Base-by-base conservation (phyloP, 2,329 filamentous ascomycete genomes). In the Amauroascus niger region DNA sequence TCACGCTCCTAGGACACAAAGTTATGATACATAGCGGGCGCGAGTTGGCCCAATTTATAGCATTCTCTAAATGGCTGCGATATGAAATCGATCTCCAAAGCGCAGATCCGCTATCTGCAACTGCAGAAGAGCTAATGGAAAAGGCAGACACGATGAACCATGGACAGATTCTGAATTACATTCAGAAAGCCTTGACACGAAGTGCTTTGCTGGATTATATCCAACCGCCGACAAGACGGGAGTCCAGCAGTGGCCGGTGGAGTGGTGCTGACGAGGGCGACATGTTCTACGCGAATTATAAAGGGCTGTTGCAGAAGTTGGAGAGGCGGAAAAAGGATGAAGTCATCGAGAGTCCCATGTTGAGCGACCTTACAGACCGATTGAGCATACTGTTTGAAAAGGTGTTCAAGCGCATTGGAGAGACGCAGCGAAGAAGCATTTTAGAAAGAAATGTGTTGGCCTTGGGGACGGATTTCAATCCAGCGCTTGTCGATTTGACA, bases 11-110 rank as follows among this genome's bases (percentile, higher is more conserved):
- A 0, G 82, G 82, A 0, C 83, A 95, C 64, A 86, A 83, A 52
- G 78, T 91, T 1, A 73, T 95, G 13, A 74, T 83, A 4, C 76
- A 83, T 52, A 79, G 84, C 26, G 83, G 86, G 64, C 81, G 86
- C 53, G 91, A 97, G 68, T 78, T 91, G 14, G 78, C 83, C 24
- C 79, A 89, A 48, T 97, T 95, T 62, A 67, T 74, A 1, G 78
- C 81, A 4, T 97, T 96, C 65, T 90, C 87, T 0, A 76, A 78
- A 51, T 97, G 91, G 91, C 74, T 97, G 49, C 82, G 84, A 32
- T 80, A 88, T 62, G 83, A 90, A 63, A 91, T 95, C 55, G 87
- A 94, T 59, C 79, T 84, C 13, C 79, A 91, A 44, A 80, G 81
- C 5, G 81, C 84, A 64, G 71, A 86, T 60, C 73, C 82, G 0